Conservation (phyloP, 2,329 filamentous ascomycete genomes). For the Diplodia mutila region DNA sequence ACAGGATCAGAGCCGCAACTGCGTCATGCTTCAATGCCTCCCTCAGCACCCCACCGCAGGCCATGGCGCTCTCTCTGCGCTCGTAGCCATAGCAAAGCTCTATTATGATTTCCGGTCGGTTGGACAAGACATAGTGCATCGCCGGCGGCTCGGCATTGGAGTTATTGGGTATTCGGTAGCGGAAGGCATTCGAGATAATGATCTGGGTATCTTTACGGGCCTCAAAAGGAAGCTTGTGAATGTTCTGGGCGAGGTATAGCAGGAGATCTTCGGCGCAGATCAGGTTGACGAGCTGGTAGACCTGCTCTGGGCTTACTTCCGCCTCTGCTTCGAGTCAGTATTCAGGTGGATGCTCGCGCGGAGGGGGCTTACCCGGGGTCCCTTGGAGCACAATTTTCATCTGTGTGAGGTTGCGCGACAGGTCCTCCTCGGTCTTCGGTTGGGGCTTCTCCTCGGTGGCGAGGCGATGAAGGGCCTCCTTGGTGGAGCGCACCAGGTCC, state of each 20-base stretch:
- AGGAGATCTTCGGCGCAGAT: slow-evolving; percentile 90
- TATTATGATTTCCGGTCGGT: slow-evolving; percentile 83
- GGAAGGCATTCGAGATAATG: slow-evolving; percentile 93
- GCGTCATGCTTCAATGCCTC: slow-evolving; percentile 91
- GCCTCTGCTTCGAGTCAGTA: slow-evolving; percentile 19
- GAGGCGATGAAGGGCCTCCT: slow-evolving; percentile 65
- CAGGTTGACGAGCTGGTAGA: slow-evolving; percentile 80
- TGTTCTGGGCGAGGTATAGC: slow-evolving; percentile 77
- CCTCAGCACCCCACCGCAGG: slow-evolving; percentile 84
- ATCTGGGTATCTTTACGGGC: slow-evolving; percentile 94
- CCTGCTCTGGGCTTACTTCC: slow-evolving; percentile 84
- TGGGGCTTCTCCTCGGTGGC: slow-evolving; percentile 59
- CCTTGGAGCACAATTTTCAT: slow-evolving; percentile 95
- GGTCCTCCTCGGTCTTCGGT: slow-evolving; percentile 79
- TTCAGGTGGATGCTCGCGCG: not conserved
- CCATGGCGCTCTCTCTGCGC: slow-evolving; percentile 86
- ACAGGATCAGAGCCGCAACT: slow-evolving; percentile 86
- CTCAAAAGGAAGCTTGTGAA: slow-evolving; percentile 90
- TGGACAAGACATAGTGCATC: slow-evolving; percentile 84
- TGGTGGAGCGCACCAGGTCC: slow-evolving; percentile 65
- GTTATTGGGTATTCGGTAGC: slow-evolving; percentile 73
- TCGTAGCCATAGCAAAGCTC: slow-evolving; percentile 83
- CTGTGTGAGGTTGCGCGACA: slow-evolving; percentile 80
- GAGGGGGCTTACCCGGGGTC: slow-evolving; percentile 70
- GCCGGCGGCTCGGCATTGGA: slow-evolving; percentile 77